Conservation (phyloP, 2,329 filamentous ascomycete species). For the Penicillium nordicum region DNA sequence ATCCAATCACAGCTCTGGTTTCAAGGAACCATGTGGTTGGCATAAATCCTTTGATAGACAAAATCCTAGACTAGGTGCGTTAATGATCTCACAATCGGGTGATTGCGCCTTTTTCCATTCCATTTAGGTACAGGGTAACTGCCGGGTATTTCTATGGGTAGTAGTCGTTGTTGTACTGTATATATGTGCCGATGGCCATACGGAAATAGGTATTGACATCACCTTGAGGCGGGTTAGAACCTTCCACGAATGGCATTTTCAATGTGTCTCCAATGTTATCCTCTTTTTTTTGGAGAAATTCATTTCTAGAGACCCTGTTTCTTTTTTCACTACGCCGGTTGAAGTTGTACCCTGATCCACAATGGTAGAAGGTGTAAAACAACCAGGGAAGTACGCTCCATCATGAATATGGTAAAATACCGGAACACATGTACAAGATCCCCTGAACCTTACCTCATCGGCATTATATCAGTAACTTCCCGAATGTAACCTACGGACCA, state of each 20-base stretch:
- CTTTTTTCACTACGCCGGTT: no score
- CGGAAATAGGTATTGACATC: neutral
- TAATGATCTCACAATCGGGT: neutral
- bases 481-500: constrained; percentile 20
- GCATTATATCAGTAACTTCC: constrained; percentile 15
- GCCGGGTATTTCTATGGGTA: neutral
- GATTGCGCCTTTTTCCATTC: neutral
- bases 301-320: neutral
- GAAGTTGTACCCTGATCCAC: neutral
- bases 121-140: neutral
- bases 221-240: neutral
- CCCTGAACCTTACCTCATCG: neutral
- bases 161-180: neutral
- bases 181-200: neutral
- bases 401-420: neutral
- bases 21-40: neutral
- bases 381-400: neutral
- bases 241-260: neutral
- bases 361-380: neutral
- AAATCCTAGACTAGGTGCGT: neutral
- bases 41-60: neutral
- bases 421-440: neutral
- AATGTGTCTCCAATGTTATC: neutral
- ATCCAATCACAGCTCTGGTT: neutral
- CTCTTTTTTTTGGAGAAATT: no score